Percentiles rank a stretch among this genome's conserved stretches.
These are phyloP conservation scores for Lophium mytilinum DNA, from an alignment of 495 filamentous ascomycete genomes.

Conservation along the genomic window DNA sequence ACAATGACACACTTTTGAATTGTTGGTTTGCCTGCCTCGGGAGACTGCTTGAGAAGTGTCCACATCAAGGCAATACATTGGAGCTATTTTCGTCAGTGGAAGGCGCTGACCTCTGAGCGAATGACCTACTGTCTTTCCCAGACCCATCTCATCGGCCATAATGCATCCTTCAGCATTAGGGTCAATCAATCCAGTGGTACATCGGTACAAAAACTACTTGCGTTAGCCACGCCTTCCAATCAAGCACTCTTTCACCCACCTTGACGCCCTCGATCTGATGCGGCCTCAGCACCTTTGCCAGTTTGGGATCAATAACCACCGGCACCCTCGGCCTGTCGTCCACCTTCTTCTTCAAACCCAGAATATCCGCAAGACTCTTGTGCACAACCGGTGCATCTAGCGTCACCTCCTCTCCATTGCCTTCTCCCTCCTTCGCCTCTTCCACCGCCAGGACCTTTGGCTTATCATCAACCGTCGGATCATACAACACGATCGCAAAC, in stretches of 20 bases:
- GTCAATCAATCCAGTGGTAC: constrained; percentile 89
- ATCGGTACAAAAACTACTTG: constrained; percentile 75
- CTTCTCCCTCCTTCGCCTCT: constrained; percentile 44
- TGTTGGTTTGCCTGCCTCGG: constrained; percentile 83
- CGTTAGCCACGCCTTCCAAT: background rate
- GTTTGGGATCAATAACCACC: constrained; percentile 88
- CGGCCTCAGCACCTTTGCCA: constrained; percentile 86
- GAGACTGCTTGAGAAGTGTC: constrained; percentile 92
- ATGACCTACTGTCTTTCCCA: constrained; percentile 75
- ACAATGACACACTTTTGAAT: constrained; percentile 98
- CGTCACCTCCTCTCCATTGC: constrained; percentile 45
- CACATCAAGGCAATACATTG: constrained; percentile 83
- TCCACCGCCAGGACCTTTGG: constrained; percentile 42
- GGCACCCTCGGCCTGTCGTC: constrained; percentile 79
- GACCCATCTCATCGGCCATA: constrained; percentile 99
- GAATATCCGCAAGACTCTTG: constrained; percentile 89
- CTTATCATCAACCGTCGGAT: constrained; percentile 88
- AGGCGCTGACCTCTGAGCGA: constrained; percentile 31
- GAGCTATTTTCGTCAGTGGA: constrained; percentile 42
- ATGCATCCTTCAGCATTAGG: constrained; percentile 94
- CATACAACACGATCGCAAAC: constrained; percentile 92
- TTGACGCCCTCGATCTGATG: constrained; percentile 99
- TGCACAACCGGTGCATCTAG: constrained; percentile 79
- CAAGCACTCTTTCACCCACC: constrained; percentile 30
- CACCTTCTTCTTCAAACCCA: constrained; percentile 87